phyloP scores from a whole-genome alignment of 345 rosid species.

The Microthlaspi erraticum region DNA sequence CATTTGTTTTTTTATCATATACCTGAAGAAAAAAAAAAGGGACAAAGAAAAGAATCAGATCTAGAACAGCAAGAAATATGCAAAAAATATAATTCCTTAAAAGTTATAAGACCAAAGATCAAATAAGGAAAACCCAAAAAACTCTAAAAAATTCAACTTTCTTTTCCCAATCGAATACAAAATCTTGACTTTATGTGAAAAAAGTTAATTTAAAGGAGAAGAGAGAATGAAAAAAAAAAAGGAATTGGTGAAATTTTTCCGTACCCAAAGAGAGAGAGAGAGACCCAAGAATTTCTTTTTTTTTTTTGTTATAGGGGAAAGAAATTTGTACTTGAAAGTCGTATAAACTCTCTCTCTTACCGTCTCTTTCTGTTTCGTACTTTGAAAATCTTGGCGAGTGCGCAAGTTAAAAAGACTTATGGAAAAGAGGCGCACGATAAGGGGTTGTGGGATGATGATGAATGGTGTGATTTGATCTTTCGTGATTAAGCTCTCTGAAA shows the following conservation, averaged over 20 bases:
- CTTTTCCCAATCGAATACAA: not conserved
- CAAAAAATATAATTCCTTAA: not conserved
- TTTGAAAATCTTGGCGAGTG: conserved; percentile 20
- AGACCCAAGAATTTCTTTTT: not conserved
- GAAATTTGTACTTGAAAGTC: conserved; percentile 31
- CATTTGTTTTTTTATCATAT: conserved; percentile 38
- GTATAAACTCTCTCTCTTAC: not conserved
- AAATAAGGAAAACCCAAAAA: conserved; percentile 25
- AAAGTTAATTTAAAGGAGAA: not conserved
- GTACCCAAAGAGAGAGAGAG: conserved; percentile 14
- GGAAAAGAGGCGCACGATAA: conserved; percentile 41
- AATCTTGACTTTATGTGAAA: conserved; percentile 12
- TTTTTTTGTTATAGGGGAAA: not conserved
- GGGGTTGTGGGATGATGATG: not conserved
- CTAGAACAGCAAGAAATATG: conserved; percentile 30
- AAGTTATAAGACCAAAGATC: conserved; percentile 8
- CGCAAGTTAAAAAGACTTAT: conserved; percentile 36
- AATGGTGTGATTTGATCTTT: conserved; percentile 33
- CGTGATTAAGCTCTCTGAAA: conserved; percentile 33
- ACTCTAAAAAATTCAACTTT: conserved; percentile 4
- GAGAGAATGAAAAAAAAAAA: not conserved
- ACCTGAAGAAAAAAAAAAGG: conserved; percentile 25
- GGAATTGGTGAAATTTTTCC: not conserved
- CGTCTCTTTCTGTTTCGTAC: conserved; percentile 33
- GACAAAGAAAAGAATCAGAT: conserved; percentile 35